Percentiles rank a stretch among this genome's conserved stretches.
These are phyloP conservation scores for Fusarium ambrosium DNA, from an alignment of 2,329 filamentous ascomycete genomes.

Conservation along the genomic window DNA sequence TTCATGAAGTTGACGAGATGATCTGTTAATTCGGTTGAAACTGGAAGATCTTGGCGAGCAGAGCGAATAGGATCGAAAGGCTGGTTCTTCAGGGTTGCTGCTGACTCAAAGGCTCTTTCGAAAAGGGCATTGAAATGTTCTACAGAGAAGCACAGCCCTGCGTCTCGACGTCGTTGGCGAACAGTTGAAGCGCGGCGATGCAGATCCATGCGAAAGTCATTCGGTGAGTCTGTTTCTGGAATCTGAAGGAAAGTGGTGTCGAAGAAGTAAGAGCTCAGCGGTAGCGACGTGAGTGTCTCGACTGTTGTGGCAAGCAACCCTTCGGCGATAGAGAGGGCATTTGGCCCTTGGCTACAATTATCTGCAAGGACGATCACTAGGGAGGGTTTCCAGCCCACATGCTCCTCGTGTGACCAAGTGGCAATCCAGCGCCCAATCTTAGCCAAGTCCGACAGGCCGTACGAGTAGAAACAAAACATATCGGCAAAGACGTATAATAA, in stretches of 20 bases:
- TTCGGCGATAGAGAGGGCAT: background rate
- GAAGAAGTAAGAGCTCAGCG: constrained; percentile 1
- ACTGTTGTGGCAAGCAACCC: background rate
- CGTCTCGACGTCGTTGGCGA: constrained; percentile 4
- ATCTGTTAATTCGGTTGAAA: background rate
- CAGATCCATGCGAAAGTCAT: background rate
- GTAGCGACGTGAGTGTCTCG: background rate
- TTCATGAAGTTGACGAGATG: constrained; percentile 5
- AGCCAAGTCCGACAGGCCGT: constrained; percentile 12
- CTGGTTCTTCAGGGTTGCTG: background rate
- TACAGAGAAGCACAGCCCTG: constrained; percentile 1
- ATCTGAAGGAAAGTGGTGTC: background rate
- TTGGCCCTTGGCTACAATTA: background rate
- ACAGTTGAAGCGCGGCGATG: background rate
- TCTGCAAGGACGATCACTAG: constrained; percentile 1
- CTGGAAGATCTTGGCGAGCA: constrained; percentile 5
- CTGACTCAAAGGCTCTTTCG: constrained; percentile 10
- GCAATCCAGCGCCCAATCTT: constrained; percentile 21
- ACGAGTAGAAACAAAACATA: constrained; percentile 10
- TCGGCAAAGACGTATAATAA: constrained; percentile 15
- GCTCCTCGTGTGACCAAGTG: constrained; percentile 7
- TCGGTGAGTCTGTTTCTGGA: background rate
- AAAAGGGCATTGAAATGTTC: constrained; percentile 6
- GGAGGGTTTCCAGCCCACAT: background rate
- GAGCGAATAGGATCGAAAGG: constrained; percentile 1